Percentiles rank a stretch among this genome's conserved stretches.
phyloP scores from a whole-genome alignment of 78 protist species.

The Cavenderia fasciculata region DNA sequence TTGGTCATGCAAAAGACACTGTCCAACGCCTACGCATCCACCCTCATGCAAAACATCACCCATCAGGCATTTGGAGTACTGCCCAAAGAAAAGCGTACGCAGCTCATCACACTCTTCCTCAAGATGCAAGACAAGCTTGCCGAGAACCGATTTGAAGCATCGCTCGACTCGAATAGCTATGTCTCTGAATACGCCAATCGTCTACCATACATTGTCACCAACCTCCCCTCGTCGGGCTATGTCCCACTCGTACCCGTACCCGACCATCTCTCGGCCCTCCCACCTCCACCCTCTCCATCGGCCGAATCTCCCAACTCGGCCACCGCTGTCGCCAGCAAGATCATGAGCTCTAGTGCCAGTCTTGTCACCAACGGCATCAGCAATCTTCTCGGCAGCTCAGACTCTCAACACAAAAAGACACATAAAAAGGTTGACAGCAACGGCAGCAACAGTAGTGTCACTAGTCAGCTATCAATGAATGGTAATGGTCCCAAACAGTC shows the following conservation, averaged over 20 bases:
- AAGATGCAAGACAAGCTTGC: conserved; percentile 78
- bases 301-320: not conserved
- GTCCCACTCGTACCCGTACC: conserved; percentile 40
- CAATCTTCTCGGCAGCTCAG: too few relatives aligned
- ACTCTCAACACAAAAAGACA: not conserved
- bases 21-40: conserved; percentile 48
- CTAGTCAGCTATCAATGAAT: not conserved
- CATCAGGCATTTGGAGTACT: conserved; percentile 55
- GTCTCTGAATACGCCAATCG: conserved; percentile 43
- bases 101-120: conserved; percentile 34
- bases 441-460: not conserved
- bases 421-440: not conserved
- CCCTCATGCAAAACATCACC: conserved; percentile 52
- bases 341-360: not conserved
- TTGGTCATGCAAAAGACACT: conserved; percentile 36
- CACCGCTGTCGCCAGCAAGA: not conserved
- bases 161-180: conserved; percentile 32
- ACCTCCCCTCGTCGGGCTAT: not conserved
- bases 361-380: too few relatives aligned
- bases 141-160: conserved; percentile 69
- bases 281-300: conserved; percentile 69
- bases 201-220: not conserved
- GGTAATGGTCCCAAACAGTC: not conserved
- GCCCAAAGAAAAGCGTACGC: conserved; percentile 31
- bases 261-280: conserved; percentile 59